phyloP scores from a whole-genome alignment of 2,329 filamentous ascomycete species.

The Xylariaceae sp. region DNA sequence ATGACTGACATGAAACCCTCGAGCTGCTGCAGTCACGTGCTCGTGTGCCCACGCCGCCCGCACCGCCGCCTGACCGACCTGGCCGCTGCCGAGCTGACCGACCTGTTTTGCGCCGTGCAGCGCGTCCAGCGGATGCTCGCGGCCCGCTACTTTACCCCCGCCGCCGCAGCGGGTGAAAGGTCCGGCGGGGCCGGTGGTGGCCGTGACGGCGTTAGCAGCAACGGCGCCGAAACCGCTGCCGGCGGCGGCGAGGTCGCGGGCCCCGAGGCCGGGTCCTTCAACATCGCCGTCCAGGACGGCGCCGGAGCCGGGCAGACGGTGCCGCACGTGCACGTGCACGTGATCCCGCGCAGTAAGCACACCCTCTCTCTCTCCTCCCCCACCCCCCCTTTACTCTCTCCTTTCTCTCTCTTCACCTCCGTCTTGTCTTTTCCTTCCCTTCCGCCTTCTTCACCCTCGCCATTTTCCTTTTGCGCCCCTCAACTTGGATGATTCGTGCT shows the following conservation, averaged over 20 bases:
- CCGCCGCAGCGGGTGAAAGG: background rate
- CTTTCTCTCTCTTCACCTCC: too few relatives aligned
- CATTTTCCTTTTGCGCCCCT: too few relatives aligned
- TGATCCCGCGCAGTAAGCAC: slow-evolving; percentile 28
- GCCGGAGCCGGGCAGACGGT: slow-evolving; percentile 87
- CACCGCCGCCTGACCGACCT: slow-evolving; percentile 73
- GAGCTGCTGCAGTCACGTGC: too few relatives aligned
- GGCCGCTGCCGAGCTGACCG: slow-evolving; percentile 59
- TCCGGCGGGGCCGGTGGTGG: background rate
- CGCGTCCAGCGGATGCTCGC: slow-evolving; percentile 71
- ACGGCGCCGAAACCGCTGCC: too few relatives aligned
- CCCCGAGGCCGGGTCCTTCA: slow-evolving; percentile 64
- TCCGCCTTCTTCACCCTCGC: too few relatives aligned
- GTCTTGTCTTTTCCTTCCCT: too few relatives aligned
- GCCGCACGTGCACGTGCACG: slow-evolving; percentile 82
- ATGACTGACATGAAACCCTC: too few relatives aligned
- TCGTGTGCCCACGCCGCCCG: slow-evolving; percentile 67
- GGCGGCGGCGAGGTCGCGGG: slow-evolving; percentile 39
- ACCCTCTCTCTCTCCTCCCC: too few relatives aligned
- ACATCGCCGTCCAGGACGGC: slow-evolving; percentile 93
- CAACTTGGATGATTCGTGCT: too few relatives aligned
- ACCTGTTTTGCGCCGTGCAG: slow-evolving; percentile 84
- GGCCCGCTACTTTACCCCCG: slow-evolving; percentile 40
- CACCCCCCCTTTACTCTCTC: too few relatives aligned
- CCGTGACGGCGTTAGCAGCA: background rate